Base-by-base conservation (phyloP, 345 rosid genomes). In the Ceriops tagal region DNA sequence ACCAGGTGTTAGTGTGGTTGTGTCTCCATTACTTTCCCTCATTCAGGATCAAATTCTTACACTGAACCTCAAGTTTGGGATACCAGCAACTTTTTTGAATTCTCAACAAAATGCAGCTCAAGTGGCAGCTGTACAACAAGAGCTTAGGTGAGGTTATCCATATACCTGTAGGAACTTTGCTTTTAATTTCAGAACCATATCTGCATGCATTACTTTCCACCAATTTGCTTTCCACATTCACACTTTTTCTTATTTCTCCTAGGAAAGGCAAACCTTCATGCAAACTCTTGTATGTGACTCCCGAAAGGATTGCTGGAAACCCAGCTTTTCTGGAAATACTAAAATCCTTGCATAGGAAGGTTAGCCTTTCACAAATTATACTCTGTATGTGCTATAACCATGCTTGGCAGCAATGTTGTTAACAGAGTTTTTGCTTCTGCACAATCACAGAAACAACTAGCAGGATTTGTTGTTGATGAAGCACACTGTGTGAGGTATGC, bases 21-120 rank as follows among this genome's bases (percentile, higher is more conserved):
- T 93, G 72, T 88, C 95, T 75, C 98, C 92, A 53, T 62, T 91
- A 27, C 90, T 89, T 26, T 91, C 96, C 62, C 92, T 91, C 66
- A 91, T 93, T 70, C 97, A 93, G 73, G 98, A 93, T 79, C 98
- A 88, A 80, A 89, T 93, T 73, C 53, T 93, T 75, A 86, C 96
- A 0, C 82, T 81, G 62, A 93, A 85, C 81, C 84, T 86, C 62
- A 91, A 89, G 82, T 89, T 81, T 55, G 88, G 96, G 63, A 84
- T 91, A 82, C 92, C 96, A 26, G 89, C 97, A 13, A 87, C 95
- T 26, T 91, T 91, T 76, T 67, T 93, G 76, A 91, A 89, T 79
- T 93, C 97, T 79, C 97, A 87, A 74, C 98, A 93, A 85, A 83
- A 88, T 34, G 62, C 89, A 81, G 76, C 89, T 49, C 97, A 89